Evolutionary conservation across 305 asterid species (phyloP).

Genomic region (Solanum chacoense): DNA sequence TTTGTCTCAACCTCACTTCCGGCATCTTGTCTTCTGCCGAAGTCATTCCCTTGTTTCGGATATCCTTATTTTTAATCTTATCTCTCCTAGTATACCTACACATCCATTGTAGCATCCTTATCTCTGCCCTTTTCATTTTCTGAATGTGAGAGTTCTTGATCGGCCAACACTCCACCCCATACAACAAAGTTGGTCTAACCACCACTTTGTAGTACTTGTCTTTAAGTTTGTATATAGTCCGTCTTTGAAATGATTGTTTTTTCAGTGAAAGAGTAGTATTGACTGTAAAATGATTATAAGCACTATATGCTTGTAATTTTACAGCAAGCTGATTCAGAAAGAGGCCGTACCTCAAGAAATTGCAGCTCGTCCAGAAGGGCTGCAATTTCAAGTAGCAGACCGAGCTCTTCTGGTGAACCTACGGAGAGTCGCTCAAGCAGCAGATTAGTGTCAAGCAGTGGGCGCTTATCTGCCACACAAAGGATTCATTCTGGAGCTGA

Average conservation of each 20-base stretch:
- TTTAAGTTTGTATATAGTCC: not conserved
- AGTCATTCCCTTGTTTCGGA: not conserved
- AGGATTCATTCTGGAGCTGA: slow-evolving; percentile 49
- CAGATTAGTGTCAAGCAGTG: slow-evolving; percentile 57
- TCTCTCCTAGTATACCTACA: not conserved
- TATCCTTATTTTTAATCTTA: not conserved
- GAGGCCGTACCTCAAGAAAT: slow-evolving; percentile 46
- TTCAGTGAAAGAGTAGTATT: not conserved
- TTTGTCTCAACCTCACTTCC: not conserved
- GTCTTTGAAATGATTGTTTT: not conserved
- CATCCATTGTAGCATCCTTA: not conserved
- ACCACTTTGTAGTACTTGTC: not conserved
- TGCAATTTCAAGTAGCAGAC: slow-evolving; percentile 49
- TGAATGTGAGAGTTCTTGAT: not conserved
- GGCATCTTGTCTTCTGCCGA: not conserved
- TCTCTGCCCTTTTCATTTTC: not conserved
- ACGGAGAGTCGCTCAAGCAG: slow-evolving; percentile 43
- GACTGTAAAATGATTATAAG: not conserved
- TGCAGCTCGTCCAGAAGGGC: slow-evolving; percentile 70
- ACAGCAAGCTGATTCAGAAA: slow-evolving; percentile 76
- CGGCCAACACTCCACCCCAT: not conserved
- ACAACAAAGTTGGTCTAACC: not conserved
- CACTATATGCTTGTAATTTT: not conserved
- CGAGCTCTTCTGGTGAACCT: slow-evolving; percentile 68
- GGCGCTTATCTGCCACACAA: slow-evolving; percentile 58